phyloP scores from a whole-genome alignment of 1,284 basidiomycete genomes.

The Vanrija humicola region DNA sequence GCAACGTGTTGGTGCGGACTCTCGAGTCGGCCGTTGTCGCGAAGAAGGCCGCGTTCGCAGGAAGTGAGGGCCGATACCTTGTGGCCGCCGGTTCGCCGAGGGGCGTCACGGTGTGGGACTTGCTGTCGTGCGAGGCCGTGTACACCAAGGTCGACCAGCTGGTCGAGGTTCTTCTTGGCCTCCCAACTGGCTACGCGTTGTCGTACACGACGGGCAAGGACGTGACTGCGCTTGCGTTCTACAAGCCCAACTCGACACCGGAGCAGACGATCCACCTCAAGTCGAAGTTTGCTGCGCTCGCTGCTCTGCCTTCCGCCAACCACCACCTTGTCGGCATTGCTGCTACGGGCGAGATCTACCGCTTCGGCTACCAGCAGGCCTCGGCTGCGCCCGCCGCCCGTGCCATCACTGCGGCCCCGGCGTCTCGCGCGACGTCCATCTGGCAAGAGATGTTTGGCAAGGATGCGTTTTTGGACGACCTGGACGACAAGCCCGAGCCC shows the following conservation, averaged over 20 bases:
- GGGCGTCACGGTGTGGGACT: constrained; percentile 73
- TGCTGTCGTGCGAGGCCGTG: constrained; percentile 58
- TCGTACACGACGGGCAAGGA: constrained; percentile 25
- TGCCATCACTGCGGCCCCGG: background rate
- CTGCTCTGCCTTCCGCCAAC: constrained; percentile 13
- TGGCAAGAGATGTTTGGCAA: constrained; percentile 52
- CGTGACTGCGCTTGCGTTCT: constrained; percentile 52
- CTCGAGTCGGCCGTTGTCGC: constrained; percentile 56
- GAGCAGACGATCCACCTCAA: constrained; percentile 7
- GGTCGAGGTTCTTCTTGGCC: constrained; percentile 59
- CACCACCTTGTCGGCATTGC: constrained; percentile 34
- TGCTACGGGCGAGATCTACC: constrained; percentile 35
- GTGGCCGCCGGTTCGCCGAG: constrained; percentile 56
- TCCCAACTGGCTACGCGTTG: constrained; percentile 55
- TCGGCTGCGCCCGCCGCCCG: constrained; percentile 11
- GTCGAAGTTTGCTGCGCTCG: constrained; percentile 7
- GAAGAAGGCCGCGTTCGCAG: constrained; percentile 44
- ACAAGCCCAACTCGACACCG: constrained; percentile 42
- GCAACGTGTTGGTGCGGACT: constrained; percentile 62
- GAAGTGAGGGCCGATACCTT: constrained; percentile 50
- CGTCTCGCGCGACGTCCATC: constrained; percentile 28
- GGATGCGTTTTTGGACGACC: constrained; percentile 43
- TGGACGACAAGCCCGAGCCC: constrained; percentile 8
- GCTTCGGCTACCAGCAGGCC: constrained; percentile 34
- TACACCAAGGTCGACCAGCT: constrained; percentile 46